Evolutionary conservation across 495 filamentous ascomycete species (phyloP), one percentile per base, ranked within the genome.

Genomic region (Hyaloscypha finlandica): DNA sequence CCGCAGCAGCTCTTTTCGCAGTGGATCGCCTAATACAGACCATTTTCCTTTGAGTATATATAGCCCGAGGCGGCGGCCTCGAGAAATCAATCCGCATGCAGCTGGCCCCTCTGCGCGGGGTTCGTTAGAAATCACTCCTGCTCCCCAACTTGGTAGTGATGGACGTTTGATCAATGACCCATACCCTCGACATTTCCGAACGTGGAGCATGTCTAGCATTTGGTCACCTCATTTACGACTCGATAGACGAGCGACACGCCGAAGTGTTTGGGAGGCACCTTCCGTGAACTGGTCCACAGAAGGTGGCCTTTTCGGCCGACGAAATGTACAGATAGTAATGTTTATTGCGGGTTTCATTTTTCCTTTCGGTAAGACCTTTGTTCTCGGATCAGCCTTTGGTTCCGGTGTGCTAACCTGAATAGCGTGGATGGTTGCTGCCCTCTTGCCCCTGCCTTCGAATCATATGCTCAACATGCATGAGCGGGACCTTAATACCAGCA

Each of bases 291-390:
- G 86, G 78, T 82, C 80, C 25, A 78, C 84, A 67, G 77, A 87
- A 68, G 81, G 84, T 25, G 73, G 88, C 12, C 61, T 88, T 6
- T 80, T 90, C 71, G 89, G 87, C 51, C 85, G 86, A 55, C 82
- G 92, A 62, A 94, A 94, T 76, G 77, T 87, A 42, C 95, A 99
- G 77, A 86, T 97, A 19, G 78, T 95, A 71, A 79, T 93, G n/a
- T 99, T 99, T 76, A 88, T 89, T 64, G 25, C 93, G 61, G 95
- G 95, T 8, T 98, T 97, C 73, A 77, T 97, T 61, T 88, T 93
- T 71, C 94, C 95, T 19, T 79, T 95, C 60, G 86, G 90, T 92
- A 78, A 76, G 87, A 56, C 53, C 53, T 4, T 30, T 29, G 19
- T 56, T 56, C 29, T 19, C 42, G 16, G 9, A 6, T 19, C 16